These are phyloP conservation scores for Neurospora discreta DNA, from an alignment of 495 filamentous ascomycete species.

Conservation along the genomic window DNA sequence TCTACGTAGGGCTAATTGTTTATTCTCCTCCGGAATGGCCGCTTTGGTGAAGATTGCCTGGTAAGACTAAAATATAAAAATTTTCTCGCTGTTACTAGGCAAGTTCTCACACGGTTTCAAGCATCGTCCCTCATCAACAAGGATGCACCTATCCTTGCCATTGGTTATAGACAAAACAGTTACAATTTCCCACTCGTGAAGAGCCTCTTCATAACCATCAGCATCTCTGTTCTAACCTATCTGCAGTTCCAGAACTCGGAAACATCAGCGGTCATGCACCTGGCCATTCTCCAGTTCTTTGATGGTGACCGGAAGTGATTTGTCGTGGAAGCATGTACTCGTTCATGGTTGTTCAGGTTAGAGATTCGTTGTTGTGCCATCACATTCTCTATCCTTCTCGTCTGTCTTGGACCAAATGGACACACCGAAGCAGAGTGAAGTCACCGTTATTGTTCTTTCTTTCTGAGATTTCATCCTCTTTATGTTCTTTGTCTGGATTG, in stretches of 20 bases:
- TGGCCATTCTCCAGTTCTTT: background rate
- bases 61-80: too few relatives aligned
- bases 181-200: background rate
- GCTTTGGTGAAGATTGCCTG: background rate
- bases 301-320: background rate
- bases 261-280: background rate
- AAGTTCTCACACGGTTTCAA: too few relatives aligned
- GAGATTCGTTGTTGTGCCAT: background rate
- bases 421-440: background rate
- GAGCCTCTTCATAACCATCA: too few relatives aligned
- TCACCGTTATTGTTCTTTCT: background rate
- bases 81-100: too few relatives aligned
- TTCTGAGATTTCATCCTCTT: background rate
- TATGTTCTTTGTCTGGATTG: background rate
- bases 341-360: background rate
- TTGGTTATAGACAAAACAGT: too few relatives aligned
- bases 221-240: background rate
- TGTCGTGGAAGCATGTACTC: background rate
- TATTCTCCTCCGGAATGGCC: background rate
- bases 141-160: background rate
- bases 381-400: background rate
- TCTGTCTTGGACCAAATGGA: background rate
- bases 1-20: background rate
- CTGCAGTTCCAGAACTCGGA: background rate
- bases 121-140: background rate